Percentiles rank a stretch among this genome's conserved stretches.
Conservation (phyloP, 176 grass and related monocot species). For the Canna indica region DNA sequence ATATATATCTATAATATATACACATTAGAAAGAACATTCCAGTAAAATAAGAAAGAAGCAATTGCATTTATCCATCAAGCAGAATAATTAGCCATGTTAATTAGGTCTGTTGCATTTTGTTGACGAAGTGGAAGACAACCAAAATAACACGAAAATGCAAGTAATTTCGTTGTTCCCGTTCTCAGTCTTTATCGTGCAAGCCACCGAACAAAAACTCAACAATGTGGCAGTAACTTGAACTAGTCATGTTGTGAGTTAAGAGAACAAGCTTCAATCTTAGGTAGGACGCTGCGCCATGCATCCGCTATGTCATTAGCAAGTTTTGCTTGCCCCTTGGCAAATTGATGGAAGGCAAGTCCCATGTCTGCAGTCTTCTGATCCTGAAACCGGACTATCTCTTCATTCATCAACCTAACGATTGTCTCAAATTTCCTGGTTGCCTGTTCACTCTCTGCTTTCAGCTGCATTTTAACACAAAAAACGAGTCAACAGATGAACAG, state of each 20-base stretch:
- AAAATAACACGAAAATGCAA: no score
- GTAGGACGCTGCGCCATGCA: conserved; percentile 76
- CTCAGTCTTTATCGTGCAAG: background rate
- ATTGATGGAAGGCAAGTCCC: conserved; percentile 89
- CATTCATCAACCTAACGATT: conserved; percentile 82
- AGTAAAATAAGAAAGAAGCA: no score
- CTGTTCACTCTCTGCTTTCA: conserved; percentile 80
- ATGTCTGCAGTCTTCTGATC: conserved; percentile 97
- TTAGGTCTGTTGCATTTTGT: no score
- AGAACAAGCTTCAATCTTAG: conserved; percentile 82
- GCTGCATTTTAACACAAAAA: conserved; percentile 34
- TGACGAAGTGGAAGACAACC: no score
- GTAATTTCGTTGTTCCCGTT: no score
- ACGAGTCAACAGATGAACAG: conserved; percentile 12
- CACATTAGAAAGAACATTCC: no score
- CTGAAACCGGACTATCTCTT: conserved; percentile 86
- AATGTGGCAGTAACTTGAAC: background rate
- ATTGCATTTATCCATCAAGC: no score
- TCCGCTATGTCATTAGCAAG: conserved; percentile 86
- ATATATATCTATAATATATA: no score
- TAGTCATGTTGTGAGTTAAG: conserved; percentile 8
- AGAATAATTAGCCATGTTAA: no score
- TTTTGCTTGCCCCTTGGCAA: conserved; percentile 95
- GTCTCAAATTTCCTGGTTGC: conserved; percentile 69
- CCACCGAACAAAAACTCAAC: background rate